Evolutionary conservation across 305 asterid genomes (phyloP).

Genomic region (Salvia sclarea): DNA sequence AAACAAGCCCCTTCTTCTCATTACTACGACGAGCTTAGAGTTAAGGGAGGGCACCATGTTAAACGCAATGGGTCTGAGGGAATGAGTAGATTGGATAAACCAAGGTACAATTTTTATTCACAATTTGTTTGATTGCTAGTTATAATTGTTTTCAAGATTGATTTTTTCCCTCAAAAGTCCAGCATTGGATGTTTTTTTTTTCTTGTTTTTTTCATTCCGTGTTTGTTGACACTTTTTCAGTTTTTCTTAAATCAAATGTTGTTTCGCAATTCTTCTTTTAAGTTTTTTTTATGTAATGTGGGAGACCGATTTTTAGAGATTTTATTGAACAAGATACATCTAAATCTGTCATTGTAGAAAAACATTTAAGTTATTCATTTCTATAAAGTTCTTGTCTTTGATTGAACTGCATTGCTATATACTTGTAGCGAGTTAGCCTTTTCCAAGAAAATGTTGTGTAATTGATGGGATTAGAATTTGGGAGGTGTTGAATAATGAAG

Average conservation of each 20-base stretch:
- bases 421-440: not conserved
- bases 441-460: conserved; percentile 10
- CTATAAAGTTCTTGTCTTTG: not conserved
- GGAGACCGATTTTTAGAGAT: conserved; percentile 13
- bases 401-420: not conserved
- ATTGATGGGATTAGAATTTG: conserved; percentile 4
- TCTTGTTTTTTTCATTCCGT: not conserved
- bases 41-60: conserved; percentile 38
- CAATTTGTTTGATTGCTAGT: not conserved
- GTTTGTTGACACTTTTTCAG: not conserved
- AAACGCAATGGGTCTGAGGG: conserved; percentile 42
- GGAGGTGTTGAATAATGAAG: not conserved
- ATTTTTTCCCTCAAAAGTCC: conserved; percentile 5
- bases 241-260: conserved; percentile 8
- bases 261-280: no score
- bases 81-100: conserved; percentile 44
- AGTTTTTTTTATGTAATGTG: conserved; percentile 5
- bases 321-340: not conserved
- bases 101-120: conserved; percentile 49
- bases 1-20: conserved; percentile 66
- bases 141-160: conserved; percentile 14
- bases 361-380: not conserved
- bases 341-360: conserved; percentile 2
- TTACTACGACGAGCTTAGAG: conserved; percentile 45
- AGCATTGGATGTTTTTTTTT: not conserved